Conservation (phyloP, 306 rosid genomes). For the Erythrophleum fordii region DNA sequence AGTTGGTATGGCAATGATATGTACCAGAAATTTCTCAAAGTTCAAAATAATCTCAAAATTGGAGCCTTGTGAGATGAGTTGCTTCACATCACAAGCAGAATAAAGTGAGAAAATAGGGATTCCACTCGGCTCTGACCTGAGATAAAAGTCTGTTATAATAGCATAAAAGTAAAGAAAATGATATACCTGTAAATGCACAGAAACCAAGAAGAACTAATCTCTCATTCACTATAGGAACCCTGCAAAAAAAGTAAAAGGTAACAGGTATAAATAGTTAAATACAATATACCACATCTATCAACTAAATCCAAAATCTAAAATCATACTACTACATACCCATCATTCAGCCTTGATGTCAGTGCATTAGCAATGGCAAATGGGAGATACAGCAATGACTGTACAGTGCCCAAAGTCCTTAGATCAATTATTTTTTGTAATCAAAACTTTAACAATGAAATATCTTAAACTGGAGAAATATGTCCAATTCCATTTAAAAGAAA, state of each 20-base stretch:
- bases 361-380: constrained; percentile 92
- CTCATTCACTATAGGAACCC: constrained; percentile 82
- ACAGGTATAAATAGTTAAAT: constrained; percentile 6
- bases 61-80: constrained; percentile 1
- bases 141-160: background rate
- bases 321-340: constrained; percentile 71
- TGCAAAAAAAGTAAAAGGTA: constrained; percentile 33
- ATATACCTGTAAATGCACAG: constrained; percentile 69
- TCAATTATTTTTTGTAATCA: constrained; percentile 22
- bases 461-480: background rate
- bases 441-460: constrained; percentile 4
- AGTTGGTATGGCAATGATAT: too few relatives aligned
- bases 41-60: background rate
- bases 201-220: constrained; percentile 83
- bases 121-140: background rate
- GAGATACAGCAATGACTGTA: constrained; percentile 82
- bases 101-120: background rate
- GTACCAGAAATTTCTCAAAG: constrained; percentile 23
- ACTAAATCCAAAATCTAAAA: constrained; percentile 21
- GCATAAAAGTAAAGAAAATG: background rate
- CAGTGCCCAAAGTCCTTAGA: constrained; percentile 23
- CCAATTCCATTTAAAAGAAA: background rate
- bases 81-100: constrained; percentile 11
- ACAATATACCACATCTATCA: background rate
- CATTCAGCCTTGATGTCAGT: constrained; percentile 77